These are phyloP conservation scores for Apiotrichum veenhuisii DNA, from an alignment of 1,284 basidiomycete genomes.

Conservation along the genomic window DNA sequence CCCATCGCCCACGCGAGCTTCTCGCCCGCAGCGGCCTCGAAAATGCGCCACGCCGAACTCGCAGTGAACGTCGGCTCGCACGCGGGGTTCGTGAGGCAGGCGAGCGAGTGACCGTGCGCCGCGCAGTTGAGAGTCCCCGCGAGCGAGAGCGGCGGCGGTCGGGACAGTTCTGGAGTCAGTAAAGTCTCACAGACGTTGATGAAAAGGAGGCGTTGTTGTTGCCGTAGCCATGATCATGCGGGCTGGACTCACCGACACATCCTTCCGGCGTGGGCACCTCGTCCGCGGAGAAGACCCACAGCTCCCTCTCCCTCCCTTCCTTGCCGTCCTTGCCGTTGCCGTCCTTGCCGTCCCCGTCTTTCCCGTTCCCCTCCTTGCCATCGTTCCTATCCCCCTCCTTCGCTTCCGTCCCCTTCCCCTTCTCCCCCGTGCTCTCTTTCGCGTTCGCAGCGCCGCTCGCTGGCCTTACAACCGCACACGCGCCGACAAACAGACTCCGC, in stretches of 20 bases:
- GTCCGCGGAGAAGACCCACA: conserved; percentile 17
- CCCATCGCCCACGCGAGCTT: conserved; percentile 22
- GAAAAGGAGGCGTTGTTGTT: not conserved
- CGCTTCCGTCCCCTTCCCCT: too few species aligned
- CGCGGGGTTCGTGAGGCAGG: conserved; percentile 4
- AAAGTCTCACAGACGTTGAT: not conserved
- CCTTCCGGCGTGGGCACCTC: not conserved
- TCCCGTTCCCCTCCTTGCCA: too few species aligned
- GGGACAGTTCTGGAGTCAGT: conserved; percentile 6
- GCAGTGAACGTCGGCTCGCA: conserved; percentile 13
- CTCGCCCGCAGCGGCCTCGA: conserved; percentile 20
- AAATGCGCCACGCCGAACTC: conserved; percentile 4
- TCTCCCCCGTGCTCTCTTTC: not conserved
- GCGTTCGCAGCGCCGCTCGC: not conserved
- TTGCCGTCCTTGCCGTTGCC: not conserved
- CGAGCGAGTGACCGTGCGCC: conserved; percentile 9
- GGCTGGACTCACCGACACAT: conserved; percentile 6
- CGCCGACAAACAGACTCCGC: conserved; percentile 1
- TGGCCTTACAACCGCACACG: conserved; percentile 14
- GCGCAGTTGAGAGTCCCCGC: conserved; percentile 13
- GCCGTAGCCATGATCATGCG: too few species aligned
- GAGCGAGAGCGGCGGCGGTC: conserved; percentile 11
- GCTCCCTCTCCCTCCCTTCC: conserved; percentile 4
- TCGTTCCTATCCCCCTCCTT: not conserved
- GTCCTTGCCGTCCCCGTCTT: too few species aligned